Conservation (phyloP, 352 stramenopile genomes). For the Hyaloperonospora brassicae region DNA sequence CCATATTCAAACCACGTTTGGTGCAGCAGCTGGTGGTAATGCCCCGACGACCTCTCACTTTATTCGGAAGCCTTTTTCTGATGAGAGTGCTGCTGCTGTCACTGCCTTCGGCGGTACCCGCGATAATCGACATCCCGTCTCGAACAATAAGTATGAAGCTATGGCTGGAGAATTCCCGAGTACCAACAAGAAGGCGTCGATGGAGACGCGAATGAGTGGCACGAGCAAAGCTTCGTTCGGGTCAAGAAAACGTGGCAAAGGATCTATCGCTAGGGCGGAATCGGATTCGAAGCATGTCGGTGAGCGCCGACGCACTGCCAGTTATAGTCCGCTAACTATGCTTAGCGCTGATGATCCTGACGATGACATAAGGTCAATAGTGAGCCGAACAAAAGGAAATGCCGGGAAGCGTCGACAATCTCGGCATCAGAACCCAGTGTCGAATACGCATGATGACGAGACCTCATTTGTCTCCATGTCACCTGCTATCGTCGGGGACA, state of each 20-base stretch:
- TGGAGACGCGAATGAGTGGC: slow-evolving; percentile 30
- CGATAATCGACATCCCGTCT: slow-evolving; percentile 14
- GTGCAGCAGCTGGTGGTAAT: slow-evolving; percentile 7
- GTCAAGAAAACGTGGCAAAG: slow-evolving; percentile 19
- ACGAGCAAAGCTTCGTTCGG: slow-evolving; percentile 21
- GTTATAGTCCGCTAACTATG: slow-evolving; percentile 5
- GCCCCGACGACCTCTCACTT: slow-evolving; percentile 9
- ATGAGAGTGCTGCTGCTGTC: neutral
- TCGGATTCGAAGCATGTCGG: slow-evolving; percentile 9
- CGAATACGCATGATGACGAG: slow-evolving; percentile 20
- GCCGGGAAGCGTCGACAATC: slow-evolving; percentile 19
- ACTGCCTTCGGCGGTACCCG: slow-evolving; percentile 20
- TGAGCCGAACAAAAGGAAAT: slow-evolving; percentile 16
- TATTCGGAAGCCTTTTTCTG: slow-evolving; percentile 15
- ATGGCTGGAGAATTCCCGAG: slow-evolving; percentile 15
- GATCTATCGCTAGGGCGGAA: slow-evolving; percentile 6
- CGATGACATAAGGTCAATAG: slow-evolving; percentile 6
- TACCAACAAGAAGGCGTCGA: slow-evolving; percentile 11
- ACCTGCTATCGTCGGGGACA: neutral
- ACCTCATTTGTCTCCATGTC: slow-evolving; percentile 5
- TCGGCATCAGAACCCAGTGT: slow-evolving; percentile 23
- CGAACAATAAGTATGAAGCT: slow-evolving; percentile 13
- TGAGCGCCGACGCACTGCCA: slow-evolving; percentile 11
- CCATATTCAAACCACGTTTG: slow-evolving; percentile 24
- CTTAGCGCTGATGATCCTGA: slow-evolving; percentile 2